Conservation (phyloP, 73 alveolate species). For the Symbiodinium pilosum region DNA sequence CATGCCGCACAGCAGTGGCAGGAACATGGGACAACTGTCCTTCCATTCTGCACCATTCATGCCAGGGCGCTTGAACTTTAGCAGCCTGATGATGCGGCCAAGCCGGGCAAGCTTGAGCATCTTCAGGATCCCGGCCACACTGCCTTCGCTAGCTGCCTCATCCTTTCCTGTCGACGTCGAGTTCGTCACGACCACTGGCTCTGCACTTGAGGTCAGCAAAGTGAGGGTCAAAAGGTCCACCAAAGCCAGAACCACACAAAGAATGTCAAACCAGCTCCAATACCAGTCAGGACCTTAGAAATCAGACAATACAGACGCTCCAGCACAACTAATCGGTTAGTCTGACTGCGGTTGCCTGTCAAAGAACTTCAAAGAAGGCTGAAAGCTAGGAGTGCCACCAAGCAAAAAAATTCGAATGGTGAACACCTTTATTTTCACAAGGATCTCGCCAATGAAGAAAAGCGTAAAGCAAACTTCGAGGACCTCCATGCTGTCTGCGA, state of each 20-base stretch:
- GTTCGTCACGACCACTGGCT: neutral
- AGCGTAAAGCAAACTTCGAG: constrained; percentile 16
- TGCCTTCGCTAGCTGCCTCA: neutral
- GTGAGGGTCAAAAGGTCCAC: neutral
- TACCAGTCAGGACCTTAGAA: constrained; percentile 25
- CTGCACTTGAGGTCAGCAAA: neutral
- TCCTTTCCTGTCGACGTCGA: neutral
- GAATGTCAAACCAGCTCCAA: constrained; percentile 74
- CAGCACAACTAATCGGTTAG: neutral
- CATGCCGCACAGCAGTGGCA: neutral
- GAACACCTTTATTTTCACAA: neutral
- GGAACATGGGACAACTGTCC: neutral
- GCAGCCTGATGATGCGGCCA: constrained; percentile 33
- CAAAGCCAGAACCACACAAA: constrained; percentile 26
- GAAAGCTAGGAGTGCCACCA: neutral
- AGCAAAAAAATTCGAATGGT: neutral
- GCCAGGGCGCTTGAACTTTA: constrained; percentile 21
- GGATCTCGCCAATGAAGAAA: constrained; percentile 41
- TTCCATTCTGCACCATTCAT: neutral
- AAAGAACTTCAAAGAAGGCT: neutral
- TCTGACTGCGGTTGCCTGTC: neutral
- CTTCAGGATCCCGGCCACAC: neutral
- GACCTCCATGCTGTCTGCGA: neutral
- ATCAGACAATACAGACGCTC: neutral
- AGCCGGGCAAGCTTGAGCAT: constrained; percentile 47